These are phyloP conservation scores for Russula griseocarnosa DNA, from an alignment of 768 basidiomycete genomes.

Conservation along the genomic window DNA sequence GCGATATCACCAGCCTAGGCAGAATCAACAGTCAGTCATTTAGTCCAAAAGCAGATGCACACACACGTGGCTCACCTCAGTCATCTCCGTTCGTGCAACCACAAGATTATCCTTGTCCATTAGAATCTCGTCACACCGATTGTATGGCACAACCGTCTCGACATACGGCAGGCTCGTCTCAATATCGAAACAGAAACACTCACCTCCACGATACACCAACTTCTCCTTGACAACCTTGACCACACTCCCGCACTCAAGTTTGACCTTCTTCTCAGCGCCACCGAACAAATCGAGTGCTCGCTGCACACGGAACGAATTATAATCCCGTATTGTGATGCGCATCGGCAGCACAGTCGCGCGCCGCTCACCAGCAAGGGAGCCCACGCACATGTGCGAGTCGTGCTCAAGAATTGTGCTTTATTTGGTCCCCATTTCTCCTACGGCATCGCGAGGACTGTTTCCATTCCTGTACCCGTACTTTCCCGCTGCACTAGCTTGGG, in stretches of 20 bases:
- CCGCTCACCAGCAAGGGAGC: constrained; percentile 18
- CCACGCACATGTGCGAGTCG: constrained; percentile 1
- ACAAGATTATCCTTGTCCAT: constrained; percentile 14
- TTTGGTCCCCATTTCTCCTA: constrained; percentile 13
- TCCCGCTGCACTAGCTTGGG: too few species aligned
- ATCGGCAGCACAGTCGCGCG: neutral
- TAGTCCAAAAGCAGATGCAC: neutral
- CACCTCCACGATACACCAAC: neutral
- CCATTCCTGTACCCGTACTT: too few species aligned
- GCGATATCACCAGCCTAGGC: neutral
- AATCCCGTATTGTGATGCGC: constrained; percentile 11
- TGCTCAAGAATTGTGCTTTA: constrained; percentile 5
- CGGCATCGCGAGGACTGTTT: neutral
- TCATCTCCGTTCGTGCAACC: neutral
- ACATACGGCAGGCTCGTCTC: constrained; percentile 14
- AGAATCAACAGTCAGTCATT: neutral
- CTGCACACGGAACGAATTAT: constrained; percentile 7
- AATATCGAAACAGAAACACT: neutral
- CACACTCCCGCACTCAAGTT: neutral
- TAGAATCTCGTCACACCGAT: constrained; percentile 1
- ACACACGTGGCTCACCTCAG: neutral
- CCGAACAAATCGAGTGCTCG: neutral
- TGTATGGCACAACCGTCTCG: constrained; percentile 7
- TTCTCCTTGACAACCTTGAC: neutral
- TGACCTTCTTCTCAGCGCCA: neutral